Conservation (phyloP, 192 early-diverging fungal species). For the Coemansia asiatica region DNA sequence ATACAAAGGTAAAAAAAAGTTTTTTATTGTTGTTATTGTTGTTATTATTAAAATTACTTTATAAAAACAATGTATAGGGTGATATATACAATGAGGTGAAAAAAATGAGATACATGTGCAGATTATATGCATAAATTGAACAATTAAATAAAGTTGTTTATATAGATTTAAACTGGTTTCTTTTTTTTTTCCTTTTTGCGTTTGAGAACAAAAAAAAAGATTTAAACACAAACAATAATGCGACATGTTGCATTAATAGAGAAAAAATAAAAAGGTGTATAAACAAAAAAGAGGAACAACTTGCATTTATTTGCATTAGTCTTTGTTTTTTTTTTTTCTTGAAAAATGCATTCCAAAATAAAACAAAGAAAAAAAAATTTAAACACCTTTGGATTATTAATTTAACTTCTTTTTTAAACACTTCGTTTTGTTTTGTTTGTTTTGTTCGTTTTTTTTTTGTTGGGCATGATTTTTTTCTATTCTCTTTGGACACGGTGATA, state of each 20-base stretch:
- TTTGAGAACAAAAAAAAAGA: conserved; percentile 13
- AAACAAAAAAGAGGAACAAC: conserved; percentile 10
- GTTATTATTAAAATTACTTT: background rate
- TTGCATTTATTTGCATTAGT: conserved; percentile 5
- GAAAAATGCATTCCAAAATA: background rate
- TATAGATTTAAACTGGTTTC: background rate
- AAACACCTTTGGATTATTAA: background rate
- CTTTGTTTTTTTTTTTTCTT: conserved; percentile 6
- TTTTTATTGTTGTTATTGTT: background rate
- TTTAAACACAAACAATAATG: conserved; percentile 6
- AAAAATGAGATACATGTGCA: background rate
- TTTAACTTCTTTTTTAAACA: too few species aligned
- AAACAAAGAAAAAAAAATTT: conserved; percentile 22
- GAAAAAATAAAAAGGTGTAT: conserved; percentile 1
- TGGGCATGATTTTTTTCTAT: background rate
- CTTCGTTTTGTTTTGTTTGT: too few species aligned
- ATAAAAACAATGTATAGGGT: background rate
- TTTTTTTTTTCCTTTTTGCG: background rate
- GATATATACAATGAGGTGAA: background rate
- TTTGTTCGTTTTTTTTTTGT: too few species aligned
- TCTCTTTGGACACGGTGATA: background rate
- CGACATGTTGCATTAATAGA: conserved; percentile 11
- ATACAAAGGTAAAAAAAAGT: background rate
- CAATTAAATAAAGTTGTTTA: background rate
- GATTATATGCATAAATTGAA: conserved; percentile 2